Evolutionary conservation across 2,329 filamentous ascomycete genomes (phyloP), one percentile per base, ranked within the genome.

Genomic region (Trichophaea hybrida): DNA sequence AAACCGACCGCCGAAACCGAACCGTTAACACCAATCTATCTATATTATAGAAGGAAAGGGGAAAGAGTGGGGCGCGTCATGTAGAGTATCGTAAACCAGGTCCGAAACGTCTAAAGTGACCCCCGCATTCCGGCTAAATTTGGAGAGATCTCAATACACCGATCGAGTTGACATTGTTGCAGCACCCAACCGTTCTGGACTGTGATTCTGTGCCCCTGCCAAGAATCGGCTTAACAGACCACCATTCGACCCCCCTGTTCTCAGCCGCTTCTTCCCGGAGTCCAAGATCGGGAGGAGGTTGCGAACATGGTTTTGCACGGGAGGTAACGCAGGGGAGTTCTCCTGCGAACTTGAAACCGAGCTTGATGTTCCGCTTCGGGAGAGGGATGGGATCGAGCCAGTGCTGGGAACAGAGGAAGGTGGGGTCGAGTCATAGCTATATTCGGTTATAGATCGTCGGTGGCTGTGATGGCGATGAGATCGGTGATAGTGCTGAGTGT

Each of bases 381-480:
- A 61, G 7, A 69, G 63, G 17, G 63, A 59, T 2, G 67, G 67
- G 37, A 69, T 65, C 37, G 65, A 59, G 12, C 61, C 57, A 1
- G 66, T 67, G 10, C 60, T 61, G n/a, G 66, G 65, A 15, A 63
- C 61, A 2, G 66, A 68, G 33, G 61, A 62, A 35, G 66, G 64
- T n/a, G 67, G 65, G 10, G 67, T 24, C 24, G 24, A 66, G 12
- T 60, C 66, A 44, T 65, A 61, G 32, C 24, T 7, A 33, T 59
- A 57, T 31, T 62, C 59, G 48, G 57, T 60, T 13, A 58, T 62
- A 7, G 61, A 64, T n/a, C 61, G 62, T 49, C 62, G 57, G 31
- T 54, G 24, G 24, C 7, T 33, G 31, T 33, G 31, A 4, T 43
- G 32, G 32, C 33, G 24, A 34, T 59, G 60, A 12, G 60, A 60